These are phyloP conservation scores for Colletotrichum siamense DNA, from an alignment of 2,329 filamentous ascomycete species.

Conservation along the genomic window DNA sequence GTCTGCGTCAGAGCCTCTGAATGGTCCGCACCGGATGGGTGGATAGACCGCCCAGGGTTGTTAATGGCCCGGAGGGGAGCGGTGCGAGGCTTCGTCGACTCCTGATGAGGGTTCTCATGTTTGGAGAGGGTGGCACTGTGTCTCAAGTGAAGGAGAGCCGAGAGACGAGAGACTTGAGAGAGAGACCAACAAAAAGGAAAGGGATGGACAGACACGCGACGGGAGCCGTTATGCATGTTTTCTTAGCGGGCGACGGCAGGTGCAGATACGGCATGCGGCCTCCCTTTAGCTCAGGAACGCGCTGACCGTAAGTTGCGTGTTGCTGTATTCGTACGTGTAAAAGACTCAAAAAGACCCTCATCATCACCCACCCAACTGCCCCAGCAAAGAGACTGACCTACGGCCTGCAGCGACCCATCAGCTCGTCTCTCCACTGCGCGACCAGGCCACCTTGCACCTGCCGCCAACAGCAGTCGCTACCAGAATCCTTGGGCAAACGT, in stretches of 20 bases:
- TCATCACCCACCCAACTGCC: background rate
- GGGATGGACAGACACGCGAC: background rate
- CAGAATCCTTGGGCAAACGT: background rate
- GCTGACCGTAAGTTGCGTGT: slow-evolving; percentile 6
- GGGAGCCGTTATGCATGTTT: background rate
- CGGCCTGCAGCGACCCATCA: background rate
- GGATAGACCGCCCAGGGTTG: background rate
- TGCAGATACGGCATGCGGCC: background rate
- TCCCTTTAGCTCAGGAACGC: background rate
- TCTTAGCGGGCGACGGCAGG: background rate
- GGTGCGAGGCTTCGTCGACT: background rate
- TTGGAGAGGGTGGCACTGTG: slow-evolving; percentile 12
- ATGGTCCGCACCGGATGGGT: background rate
- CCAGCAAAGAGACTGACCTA: background rate
- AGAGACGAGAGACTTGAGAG: background rate
- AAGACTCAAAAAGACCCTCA: background rate
- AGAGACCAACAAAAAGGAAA: background rate
- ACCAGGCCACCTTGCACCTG: background rate
- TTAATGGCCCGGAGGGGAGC: background rate
- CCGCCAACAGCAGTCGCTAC: background rate
- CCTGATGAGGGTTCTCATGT: background rate
- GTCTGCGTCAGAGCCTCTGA: background rate
- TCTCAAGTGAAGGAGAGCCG: slow-evolving; percentile 1
- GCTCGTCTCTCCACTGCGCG: background rate
- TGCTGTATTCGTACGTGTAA: background rate